Percentiles rank a stretch among this genome's conserved stretches.
These are phyloP conservation scores for Phalaenopsis aphrodite DNA, from an alignment of 106 monocot genomes.

Conservation along the genomic window DNA sequence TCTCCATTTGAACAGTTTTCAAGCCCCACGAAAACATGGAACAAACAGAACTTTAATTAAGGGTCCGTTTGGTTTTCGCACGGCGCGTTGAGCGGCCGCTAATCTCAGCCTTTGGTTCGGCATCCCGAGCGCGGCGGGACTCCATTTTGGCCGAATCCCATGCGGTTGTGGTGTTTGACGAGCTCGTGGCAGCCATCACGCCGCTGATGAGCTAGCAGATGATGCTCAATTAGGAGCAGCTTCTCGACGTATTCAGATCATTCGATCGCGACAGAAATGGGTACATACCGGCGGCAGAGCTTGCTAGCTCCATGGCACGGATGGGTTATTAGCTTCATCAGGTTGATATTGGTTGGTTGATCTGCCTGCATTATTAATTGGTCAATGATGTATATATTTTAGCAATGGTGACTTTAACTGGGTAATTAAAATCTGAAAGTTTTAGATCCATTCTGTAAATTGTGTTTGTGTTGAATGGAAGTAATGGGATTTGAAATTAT, in stretches of 20 bases:
- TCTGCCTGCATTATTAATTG: neutral
- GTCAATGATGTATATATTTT: neutral
- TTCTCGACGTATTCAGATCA: slow-evolving; percentile 42
- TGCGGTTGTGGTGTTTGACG: slow-evolving; percentile 61
- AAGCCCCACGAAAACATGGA: too few relatives aligned
- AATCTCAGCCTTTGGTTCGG: too few relatives aligned
- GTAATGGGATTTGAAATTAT: neutral
- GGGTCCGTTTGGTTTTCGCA: too few relatives aligned
- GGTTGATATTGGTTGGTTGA: neutral
- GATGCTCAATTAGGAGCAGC: slow-evolving; percentile 44
- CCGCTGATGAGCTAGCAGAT: slow-evolving; percentile 45
- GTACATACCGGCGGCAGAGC: slow-evolving; percentile 61
- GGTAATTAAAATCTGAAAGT: too few relatives aligned
- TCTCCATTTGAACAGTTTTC: too few relatives aligned
- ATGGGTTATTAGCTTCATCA: slow-evolving; percentile 66
- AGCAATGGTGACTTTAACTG: too few relatives aligned
- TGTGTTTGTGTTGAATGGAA: neutral
- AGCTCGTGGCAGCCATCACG: slow-evolving; percentile 43
- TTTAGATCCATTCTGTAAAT: neutral
- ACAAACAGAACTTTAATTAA: too few relatives aligned
- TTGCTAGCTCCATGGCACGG: slow-evolving; percentile 59
- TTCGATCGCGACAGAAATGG: slow-evolving; percentile 74
- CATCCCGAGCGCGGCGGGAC: too few relatives aligned
- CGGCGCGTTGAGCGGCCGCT: too few relatives aligned
- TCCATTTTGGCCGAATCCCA: neutral